Percentiles rank a stretch among this genome's conserved stretches.
Evolutionary conservation across 208 protist species (phyloP).

Genomic region (Sergeia podlipaevii): DNA sequence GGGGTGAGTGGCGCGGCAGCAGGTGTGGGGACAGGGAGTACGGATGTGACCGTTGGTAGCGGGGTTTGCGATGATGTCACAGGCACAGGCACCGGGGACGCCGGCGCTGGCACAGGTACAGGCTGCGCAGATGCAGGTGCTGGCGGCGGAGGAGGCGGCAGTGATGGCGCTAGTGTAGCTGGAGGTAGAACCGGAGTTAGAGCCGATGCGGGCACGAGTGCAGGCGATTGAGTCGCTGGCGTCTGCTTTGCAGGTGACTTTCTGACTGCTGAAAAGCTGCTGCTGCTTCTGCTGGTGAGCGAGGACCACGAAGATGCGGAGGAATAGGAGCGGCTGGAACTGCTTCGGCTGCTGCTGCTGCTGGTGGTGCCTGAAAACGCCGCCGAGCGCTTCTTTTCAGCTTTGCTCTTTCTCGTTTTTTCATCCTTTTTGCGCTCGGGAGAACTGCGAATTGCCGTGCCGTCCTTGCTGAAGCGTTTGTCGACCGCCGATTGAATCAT

Average conservation of each 20-base stretch:
- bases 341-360: conserved; percentile 16
- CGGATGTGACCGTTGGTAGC: background rate
- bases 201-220: too few species aligned
- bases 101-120: background rate
- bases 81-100: background rate
- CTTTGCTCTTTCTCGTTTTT: background rate
- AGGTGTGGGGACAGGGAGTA: background rate
- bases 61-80: background rate
- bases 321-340: conserved; percentile 14
- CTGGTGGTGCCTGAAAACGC: conserved; percentile 2
- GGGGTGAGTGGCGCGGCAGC: background rate
- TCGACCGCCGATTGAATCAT: conserved; percentile 77
- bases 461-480: conserved; percentile 25
- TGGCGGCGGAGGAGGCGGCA: conserved; percentile 6
- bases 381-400: background rate
- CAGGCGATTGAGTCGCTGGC: conserved; percentile 1
- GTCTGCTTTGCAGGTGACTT: conserved; percentile 3
- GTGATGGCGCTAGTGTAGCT: conserved; percentile 3
- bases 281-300: background rate
- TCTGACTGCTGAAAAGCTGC: background rate
- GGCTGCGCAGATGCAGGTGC: background rate
- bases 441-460: background rate
- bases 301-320: conserved; percentile 5
- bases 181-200: too few species aligned
- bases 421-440: background rate